These are phyloP conservation scores for Citrus glauca DNA, from an alignment of 345 rosid genomes.

Conservation along the genomic window DNA sequence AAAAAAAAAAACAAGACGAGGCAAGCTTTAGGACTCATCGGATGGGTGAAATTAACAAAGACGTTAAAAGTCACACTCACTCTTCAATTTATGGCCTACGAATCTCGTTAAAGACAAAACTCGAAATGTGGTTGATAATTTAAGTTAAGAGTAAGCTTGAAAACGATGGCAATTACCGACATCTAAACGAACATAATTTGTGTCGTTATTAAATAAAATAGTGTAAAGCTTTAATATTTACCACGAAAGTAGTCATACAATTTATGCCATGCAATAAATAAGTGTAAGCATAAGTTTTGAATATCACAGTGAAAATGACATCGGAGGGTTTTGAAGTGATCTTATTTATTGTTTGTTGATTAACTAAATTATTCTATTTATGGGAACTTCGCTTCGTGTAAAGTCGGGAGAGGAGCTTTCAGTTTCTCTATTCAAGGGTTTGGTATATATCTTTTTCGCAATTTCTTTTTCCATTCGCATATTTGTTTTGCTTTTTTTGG, in stretches of 20 bases:
- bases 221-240: too few relatives aligned
- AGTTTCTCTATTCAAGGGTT: slow-evolving; percentile 5
- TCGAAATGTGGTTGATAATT: background rate
- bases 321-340: too few relatives aligned
- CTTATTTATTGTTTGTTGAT: background rate
- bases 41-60: too few relatives aligned
- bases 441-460: background rate
- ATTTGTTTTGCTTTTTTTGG: background rate
- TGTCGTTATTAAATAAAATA: too few relatives aligned
- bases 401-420: background rate
- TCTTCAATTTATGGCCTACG: background rate
- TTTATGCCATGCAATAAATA: too few relatives aligned
- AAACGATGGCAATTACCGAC: background rate
- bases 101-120: background rate
- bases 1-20: too few relatives aligned
- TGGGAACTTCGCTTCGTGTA: background rate
- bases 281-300: too few relatives aligned
- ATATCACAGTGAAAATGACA: background rate
- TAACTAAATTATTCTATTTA: background rate
- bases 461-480: background rate
- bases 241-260: too few relatives aligned
- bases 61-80: too few relatives aligned
- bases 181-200: background rate
- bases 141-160: background rate
- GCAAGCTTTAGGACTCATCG: too few relatives aligned